These are phyloP conservation scores for Tulasnella sp. DNA, from an alignment of 768 basidiomycete species.

Conservation along the genomic window DNA sequence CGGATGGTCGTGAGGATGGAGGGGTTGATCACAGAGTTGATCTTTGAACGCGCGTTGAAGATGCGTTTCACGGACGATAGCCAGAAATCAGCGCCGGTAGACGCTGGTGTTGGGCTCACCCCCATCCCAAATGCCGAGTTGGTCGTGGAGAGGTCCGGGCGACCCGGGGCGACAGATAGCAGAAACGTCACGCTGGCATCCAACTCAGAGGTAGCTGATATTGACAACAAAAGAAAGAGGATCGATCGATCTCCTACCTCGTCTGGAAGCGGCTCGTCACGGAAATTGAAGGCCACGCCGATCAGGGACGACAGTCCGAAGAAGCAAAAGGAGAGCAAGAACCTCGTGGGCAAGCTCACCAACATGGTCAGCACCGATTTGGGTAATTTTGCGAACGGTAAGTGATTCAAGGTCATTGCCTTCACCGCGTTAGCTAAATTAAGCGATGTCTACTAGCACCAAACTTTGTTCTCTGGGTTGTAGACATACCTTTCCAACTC, in stretches of 20 bases:
- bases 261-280: neutral
- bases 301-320: conserved; percentile 23
- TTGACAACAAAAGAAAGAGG: conserved; percentile 7
- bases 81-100: conserved; percentile 21
- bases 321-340: conserved; percentile 23
- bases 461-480: conserved; percentile 28
- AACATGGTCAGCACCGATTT: conserved; percentile 62
- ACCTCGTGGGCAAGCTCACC: conserved; percentile 44
- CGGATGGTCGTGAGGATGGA: conserved; percentile 40
- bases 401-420: neutral
- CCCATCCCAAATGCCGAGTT: too few species aligned
- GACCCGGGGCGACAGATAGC: too few species aligned
- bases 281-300: conserved; percentile 25
- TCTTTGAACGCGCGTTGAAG: conserved; percentile 75
- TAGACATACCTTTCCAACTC: conserved; percentile 35
- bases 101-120: conserved; percentile 19
- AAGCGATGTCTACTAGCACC: conserved; percentile 17
- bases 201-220: neutral
- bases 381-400: conserved; percentile 28
- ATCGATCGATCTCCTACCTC: neutral
- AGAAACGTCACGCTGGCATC: too few species aligned
- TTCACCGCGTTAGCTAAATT: neutral
- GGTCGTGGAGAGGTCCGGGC: too few species aligned
- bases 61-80: conserved; percentile 52
- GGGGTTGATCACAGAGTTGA: conserved; percentile 45